Percentiles rank a stretch among this genome's conserved stretches.
phyloP scores from a whole-genome alignment of 2,329 filamentous ascomycete species.

The Sarocladium brachiariae region DNA sequence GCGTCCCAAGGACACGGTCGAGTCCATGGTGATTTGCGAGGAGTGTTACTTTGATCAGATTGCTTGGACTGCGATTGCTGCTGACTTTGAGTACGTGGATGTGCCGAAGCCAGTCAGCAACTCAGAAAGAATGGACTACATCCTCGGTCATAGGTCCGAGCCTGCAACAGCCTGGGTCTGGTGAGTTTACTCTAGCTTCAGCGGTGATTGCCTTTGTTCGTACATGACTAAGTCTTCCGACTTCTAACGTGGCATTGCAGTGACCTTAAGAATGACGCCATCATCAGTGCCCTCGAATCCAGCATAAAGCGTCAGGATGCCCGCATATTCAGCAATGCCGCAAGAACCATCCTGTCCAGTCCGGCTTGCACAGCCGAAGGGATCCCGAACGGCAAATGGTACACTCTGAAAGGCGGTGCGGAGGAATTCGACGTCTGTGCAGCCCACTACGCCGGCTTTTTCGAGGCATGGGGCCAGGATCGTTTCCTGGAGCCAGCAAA shows the following conservation, averaged over 20 bases:
- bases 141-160: slow-evolving; percentile 16
- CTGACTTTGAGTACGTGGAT: slow-evolving; percentile 20
- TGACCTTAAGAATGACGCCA: slow-evolving; percentile 17
- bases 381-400: slow-evolving; percentile 26
- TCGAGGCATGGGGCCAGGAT: slow-evolving; percentile 19
- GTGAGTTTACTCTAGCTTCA: neutral
- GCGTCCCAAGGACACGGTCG: slow-evolving; percentile 16
- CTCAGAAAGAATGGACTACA: slow-evolving; percentile 7
- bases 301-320: slow-evolving; percentile 21
- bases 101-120: neutral
- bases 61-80: slow-evolving; percentile 20
- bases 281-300: slow-evolving; percentile 19
- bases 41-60: slow-evolving; percentile 29
- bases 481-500: slow-evolving; percentile 21
- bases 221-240: no score
- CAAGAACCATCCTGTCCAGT: slow-evolving; percentile 15
- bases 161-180: slow-evolving; percentile 19
- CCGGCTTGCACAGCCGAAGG: slow-evolving; percentile 22
- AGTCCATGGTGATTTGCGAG: slow-evolving; percentile 24
- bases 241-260: neutral
- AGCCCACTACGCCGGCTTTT: slow-evolving; percentile 25
- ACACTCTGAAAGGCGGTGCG: slow-evolving; percentile 21
- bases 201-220: neutral
- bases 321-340: slow-evolving; percentile 20
- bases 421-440: slow-evolving; percentile 23